Evolutionary conservation across 163 green algal genomes (phyloP), one percentile per base, ranked within the genome.

Genomic region (Chlorella variabilis): DNA sequence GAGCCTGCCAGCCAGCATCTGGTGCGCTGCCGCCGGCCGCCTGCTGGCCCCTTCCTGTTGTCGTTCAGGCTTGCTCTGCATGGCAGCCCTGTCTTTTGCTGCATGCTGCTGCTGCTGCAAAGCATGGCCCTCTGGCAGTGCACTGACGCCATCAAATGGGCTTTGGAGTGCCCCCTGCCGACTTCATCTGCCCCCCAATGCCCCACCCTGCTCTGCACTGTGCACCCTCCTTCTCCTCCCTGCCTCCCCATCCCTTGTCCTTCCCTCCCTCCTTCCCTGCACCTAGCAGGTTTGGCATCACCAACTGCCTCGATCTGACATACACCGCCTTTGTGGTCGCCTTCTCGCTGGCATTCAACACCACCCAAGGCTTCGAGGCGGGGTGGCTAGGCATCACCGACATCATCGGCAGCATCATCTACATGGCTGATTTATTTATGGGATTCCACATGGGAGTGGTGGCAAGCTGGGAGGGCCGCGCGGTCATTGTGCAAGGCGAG

Each of bases 361-460:
- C n/a, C 27, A 42, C n/a, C 41, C 11, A 41, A 5, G n/a, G 2
- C 2, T 23, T 34, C 8, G 15, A 38, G 27, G 2, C 2, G 11
- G 6, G 4, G 23, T 29, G 27, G 41, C 68, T 75, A 2, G 4
- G 20, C 5, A 41, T 59, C 13, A 9, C 29, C 27, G 68, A 85
- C 61, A 1, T 81, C 5, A 67, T 81, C 20, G 80, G 80, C 34
- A 67, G 34, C 34, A 31, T 8, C 7, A 54, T 78, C 51, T 86
- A 86, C 31, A 4, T 86, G 27, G 23, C 70, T 36, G 81, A 86
- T 62, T 59, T 86, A 23, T 45, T 77, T 21, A 58, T 82, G 41
- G 71, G 69, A 11, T 86, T 86, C 63, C 58, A 71, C 31, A 69
- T 77, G 51, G 81, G 81, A 21, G 75, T 86, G 36, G 13, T 82